Percentiles rank a stretch among this genome's conserved stretches.
These are phyloP conservation scores for Picochlorum sp. DNA, from an alignment of 139 green algal species.

Conservation along the genomic window DNA sequence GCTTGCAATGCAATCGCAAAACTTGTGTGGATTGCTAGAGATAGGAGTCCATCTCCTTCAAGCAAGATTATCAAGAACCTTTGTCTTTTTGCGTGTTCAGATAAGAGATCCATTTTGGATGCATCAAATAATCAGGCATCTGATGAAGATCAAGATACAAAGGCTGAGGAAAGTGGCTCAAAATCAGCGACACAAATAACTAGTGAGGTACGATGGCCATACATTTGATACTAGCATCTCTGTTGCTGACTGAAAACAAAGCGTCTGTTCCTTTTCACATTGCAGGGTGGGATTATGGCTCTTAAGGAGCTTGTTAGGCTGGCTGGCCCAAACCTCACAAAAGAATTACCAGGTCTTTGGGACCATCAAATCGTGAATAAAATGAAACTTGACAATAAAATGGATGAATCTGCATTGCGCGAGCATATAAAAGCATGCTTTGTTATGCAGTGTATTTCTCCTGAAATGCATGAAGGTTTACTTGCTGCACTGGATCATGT, in stretches of 20 bases:
- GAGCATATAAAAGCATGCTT: conserved; percentile 13
- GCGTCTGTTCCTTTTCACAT: background rate
- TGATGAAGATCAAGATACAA: conserved; percentile 9
- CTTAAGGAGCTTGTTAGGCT: background rate
- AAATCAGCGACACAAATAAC: too few relatives aligned
- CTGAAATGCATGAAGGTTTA: conserved; percentile 13
- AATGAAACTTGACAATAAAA: background rate
- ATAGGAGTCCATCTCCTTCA: conserved; percentile 65
- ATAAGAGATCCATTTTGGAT: conserved; percentile 40
- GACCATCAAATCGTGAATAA: background rate
- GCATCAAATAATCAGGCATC: conserved; percentile 11
- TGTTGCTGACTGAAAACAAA: too few relatives aligned
- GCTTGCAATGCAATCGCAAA: conserved; percentile 58
- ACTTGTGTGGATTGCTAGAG: conserved; percentile 50
- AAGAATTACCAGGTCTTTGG: background rate
- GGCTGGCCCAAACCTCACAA: background rate
- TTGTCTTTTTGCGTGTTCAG: conserved; percentile 58
- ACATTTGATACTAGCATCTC: too few relatives aligned
- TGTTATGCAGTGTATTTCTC: background rate
- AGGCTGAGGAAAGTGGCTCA: too few relatives aligned
- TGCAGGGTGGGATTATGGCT: background rate
- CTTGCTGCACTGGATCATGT: conserved; percentile 17
- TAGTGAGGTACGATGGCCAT: too few relatives aligned
- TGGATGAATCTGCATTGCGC: background rate
- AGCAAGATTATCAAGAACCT: conserved; percentile 83